Base-by-base conservation (phyloP, 1,284 basidiomycete species). In the Trametes hirsuta region DNA sequence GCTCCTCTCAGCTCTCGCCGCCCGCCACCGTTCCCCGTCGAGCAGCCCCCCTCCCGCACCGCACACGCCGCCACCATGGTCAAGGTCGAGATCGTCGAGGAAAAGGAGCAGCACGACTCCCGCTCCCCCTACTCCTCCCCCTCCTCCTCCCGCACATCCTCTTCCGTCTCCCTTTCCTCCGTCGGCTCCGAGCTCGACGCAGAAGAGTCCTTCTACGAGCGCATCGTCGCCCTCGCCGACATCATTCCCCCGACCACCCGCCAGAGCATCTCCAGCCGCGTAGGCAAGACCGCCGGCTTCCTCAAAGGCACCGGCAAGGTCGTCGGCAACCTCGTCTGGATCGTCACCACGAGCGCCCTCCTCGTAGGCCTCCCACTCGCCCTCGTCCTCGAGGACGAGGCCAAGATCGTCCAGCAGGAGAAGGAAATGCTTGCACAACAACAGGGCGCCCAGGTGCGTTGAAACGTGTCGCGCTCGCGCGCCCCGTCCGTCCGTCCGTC, bases 341-440 rank as follows among this genome's bases (percentile, higher is more conserved):
- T 98, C 65, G 82, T 97, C 72, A 97, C 94, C 59, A 99, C 97
- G 15, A 94, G 90, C 48, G 95, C 95, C 0, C 81, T 99, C 50
- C 85, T 99, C 60, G 90, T 99, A 51, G 97, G 94, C 6, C 82
- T 99, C 50, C 97, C 97, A 30, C 84, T 98, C 66, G 95, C 95
- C 1, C 83, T 99, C 66, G 91, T 90, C 58, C 84, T 98, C 65
- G 97, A 99, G 77, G 97, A 97, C 76, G 97, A 99, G 80, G 91
- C 92, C 52, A 94, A 95, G 77, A 86, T 97, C 61, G 90, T 95
- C 5, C 89, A 91, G 58, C 96, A 98, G 78, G 97, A 99, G 79
- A 91, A 93, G 79, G 95, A 98, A 76, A 88, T 95, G 84, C 79
- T 93, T 67, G 93, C 93, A 53, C 95, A 97, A 76, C 94, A 95